Percentiles rank a stretch among this genome's conserved stretches.
Conservation (phyloP, 2,329 filamentous ascomycete species). For the Hortaea werneckii region DNA sequence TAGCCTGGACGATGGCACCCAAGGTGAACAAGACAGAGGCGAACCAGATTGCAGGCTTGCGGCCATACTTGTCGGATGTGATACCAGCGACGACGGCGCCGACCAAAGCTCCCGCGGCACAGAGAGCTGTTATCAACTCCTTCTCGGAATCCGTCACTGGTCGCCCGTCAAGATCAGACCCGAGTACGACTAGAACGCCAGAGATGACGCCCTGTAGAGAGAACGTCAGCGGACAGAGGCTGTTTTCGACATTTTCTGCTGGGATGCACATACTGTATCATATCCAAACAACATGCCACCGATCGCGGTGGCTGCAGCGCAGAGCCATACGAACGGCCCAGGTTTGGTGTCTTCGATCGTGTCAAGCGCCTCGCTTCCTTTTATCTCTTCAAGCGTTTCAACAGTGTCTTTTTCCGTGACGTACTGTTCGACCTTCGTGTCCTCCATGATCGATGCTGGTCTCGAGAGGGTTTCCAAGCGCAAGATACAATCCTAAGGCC, state of each 20-base stretch:
- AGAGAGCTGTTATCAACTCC: background rate
- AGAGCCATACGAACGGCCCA: constrained; percentile 10
- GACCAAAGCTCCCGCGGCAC: background rate
- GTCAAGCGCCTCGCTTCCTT: constrained; percentile 6
- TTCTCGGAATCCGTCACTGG: background rate
- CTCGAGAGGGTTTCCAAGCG: no score
- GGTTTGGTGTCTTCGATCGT: constrained; percentile 13
- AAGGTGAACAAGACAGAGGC: constrained; percentile 58
- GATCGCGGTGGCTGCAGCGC: constrained; percentile 9
- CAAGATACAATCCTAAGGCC: no score
- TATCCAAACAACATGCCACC: constrained; percentile 13
- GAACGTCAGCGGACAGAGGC: no score
- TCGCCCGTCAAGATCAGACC: background rate
- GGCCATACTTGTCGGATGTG: constrained; percentile 31
- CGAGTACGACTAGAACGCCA: constrained; percentile 4
- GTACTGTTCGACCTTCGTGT: no score
- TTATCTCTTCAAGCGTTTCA: no score
- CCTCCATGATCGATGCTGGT: no score
- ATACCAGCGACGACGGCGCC: background rate
- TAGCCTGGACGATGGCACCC: constrained; percentile 56
- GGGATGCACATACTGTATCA: no score
- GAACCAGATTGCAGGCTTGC: constrained; percentile 52
- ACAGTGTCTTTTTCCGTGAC: no score
- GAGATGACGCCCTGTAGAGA: constrained; percentile 13
- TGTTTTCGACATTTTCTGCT: no score